Conservation (phyloP, 306 rosid genomes). For the Gynostemma pentaphyllum region DNA sequence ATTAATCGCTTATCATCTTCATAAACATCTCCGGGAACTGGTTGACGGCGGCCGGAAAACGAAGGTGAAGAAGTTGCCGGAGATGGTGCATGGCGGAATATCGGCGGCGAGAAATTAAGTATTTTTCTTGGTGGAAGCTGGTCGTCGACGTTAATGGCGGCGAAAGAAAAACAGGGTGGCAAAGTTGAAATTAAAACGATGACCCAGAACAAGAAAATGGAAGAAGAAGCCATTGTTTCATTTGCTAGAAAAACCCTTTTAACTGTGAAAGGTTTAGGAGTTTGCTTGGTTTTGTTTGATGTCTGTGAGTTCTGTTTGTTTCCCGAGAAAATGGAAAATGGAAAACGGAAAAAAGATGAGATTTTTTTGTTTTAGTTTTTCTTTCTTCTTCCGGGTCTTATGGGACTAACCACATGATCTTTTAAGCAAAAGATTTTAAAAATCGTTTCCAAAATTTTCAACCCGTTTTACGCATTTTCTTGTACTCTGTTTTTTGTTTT, state of each 20-base stretch:
- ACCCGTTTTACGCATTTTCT: conserved; percentile 13
- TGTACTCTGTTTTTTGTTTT: conserved; percentile 15
- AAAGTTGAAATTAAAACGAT: no score
- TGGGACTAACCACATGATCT: conserved; percentile 74
- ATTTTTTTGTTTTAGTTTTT: no score
- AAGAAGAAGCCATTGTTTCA: no score
- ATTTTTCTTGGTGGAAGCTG: conserved; percentile 22
- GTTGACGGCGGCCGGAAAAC: background rate
- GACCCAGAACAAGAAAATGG: no score
- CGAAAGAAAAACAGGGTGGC: no score
- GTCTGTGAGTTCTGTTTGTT: conserved; percentile 16
- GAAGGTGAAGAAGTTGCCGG: background rate
- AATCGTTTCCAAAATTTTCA: conserved; percentile 24
- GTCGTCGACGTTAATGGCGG: no score
- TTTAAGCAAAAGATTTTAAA: conserved; percentile 54
- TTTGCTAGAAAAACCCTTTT: no score
- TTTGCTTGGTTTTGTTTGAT: no score
- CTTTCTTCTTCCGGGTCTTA: no score
- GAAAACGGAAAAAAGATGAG: background rate
- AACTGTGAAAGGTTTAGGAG: no score
- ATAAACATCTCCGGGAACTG: conserved; percentile 14
- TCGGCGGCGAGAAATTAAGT: conserved; percentile 13
- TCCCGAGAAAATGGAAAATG: conserved; percentile 9
- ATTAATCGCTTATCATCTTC: conserved; percentile 55
- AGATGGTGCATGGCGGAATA: conserved; percentile 33